Evolutionary conservation across 164 flowering plant genomes (phyloP).

Genomic region (Amborella trichopoda): DNA sequence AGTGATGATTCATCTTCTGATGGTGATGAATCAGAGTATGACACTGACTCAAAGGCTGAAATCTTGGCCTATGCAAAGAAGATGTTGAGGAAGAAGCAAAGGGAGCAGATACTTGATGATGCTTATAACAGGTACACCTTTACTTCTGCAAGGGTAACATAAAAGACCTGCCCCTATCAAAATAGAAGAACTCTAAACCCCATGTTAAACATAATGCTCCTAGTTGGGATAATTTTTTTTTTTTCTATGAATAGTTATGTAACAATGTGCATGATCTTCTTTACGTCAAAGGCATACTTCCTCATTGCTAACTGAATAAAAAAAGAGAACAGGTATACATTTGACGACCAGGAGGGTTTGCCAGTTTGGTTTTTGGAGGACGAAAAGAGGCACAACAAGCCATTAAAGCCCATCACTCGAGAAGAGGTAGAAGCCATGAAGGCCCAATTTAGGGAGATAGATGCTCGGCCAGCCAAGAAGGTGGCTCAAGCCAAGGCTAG

Average conservation of each 20-base stretch:
- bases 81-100: constrained; percentile 75
- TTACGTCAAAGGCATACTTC: no score
- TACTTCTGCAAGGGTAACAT: no score
- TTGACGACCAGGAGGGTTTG: constrained; percentile 72
- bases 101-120: constrained; percentile 77
- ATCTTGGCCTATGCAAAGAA: constrained; percentile 75
- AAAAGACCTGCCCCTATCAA: no score
- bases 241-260: no score
- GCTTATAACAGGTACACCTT: constrained; percentile 80
- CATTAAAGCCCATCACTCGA: constrained; percentile 67
- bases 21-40: constrained; percentile 50
- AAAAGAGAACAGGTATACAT: no score
- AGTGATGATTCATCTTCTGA: constrained; percentile 50
- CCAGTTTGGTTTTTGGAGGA: constrained; percentile 87
- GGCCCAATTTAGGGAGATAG: constrained; percentile 79
- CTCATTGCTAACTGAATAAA: no score
- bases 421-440: constrained; percentile 80
- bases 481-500: constrained; percentile 86
- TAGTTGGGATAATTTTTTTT: no score
- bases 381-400: constrained; percentile 57
- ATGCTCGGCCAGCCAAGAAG: constrained; percentile 93
- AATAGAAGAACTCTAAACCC: no score
- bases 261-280: no score
- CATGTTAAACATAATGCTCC: no score
- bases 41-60: constrained; percentile 56